phyloP scores from a whole-genome alignment of 1,284 basidiomycete species.

The Quambalaria eucalypti region DNA sequence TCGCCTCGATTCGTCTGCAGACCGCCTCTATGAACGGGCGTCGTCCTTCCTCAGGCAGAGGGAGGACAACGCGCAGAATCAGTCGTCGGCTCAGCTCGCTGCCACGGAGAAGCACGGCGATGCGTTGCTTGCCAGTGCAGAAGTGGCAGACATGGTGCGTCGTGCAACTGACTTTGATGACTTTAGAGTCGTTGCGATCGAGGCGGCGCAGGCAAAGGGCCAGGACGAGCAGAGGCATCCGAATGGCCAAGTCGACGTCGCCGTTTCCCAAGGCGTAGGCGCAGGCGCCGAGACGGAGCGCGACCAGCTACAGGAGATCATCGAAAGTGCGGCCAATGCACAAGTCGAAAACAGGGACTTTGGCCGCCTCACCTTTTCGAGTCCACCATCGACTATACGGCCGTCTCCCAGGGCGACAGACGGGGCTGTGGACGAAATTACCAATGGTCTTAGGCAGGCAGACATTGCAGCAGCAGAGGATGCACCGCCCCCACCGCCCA shows the following conservation, averaged over 20 bases:
- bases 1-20: constrained; percentile 26
- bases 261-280: too few relatives aligned
- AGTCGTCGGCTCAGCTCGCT: constrained; percentile 17
- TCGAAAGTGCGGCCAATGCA: constrained; percentile 14
- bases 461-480: constrained; percentile 16
- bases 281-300: neutral
- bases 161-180: constrained; percentile 28
- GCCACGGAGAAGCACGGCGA: constrained; percentile 10
- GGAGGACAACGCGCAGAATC: constrained; percentile 9
- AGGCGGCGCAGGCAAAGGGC: constrained; percentile 5
- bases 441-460: neutral
- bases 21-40: constrained; percentile 31
- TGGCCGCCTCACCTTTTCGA: constrained; percentile 8
- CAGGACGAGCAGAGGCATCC: neutral
- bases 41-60: constrained; percentile 21
- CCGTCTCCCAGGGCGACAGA: neutral
- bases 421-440: neutral
- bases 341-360: constrained; percentile 23
- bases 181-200: constrained; percentile 21
- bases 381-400: neutral
- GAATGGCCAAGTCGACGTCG: too few relatives aligned
- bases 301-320: constrained; percentile 18
- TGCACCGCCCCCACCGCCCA: constrained; percentile 14
- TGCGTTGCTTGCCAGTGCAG: constrained; percentile 8
- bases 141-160: constrained; percentile 25